Evolutionary conservation across 345 rosid genomes (phyloP).

Genomic region (Capsella bursapastoris): DNA sequence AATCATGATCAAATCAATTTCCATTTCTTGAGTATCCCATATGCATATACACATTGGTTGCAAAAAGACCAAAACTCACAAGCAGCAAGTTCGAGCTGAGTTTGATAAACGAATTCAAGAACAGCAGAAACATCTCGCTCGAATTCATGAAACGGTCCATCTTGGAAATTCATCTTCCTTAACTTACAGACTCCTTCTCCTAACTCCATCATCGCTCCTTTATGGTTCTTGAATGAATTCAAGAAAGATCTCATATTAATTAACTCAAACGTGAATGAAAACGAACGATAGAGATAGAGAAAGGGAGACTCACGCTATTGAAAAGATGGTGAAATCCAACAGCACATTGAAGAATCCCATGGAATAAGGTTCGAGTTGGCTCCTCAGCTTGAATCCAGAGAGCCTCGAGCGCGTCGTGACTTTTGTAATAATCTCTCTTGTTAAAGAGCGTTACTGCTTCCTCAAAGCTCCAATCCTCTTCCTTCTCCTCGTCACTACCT

Average conservation of each 20-base stretch:
- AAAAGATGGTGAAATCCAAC: constrained; percentile 91
- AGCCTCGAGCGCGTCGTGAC: constrained; percentile 83
- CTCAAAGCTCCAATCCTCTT: constrained; percentile 50
- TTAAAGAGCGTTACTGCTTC: constrained; percentile 73
- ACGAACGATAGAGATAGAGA: neutral
- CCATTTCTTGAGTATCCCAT: neutral
- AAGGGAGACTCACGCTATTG: constrained; percentile 55
- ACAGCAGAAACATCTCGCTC: constrained; percentile 73
- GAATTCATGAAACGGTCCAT: constrained; percentile 74
- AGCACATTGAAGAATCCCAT: constrained; percentile 87
- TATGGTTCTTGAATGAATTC: constrained; percentile 62
- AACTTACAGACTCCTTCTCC: constrained; percentile 92
- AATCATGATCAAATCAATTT: neutral
- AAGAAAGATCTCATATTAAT: neutral
- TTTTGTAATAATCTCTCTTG: constrained; percentile 69
- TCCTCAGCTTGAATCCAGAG: constrained; percentile 78
- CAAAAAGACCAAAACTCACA: constrained; percentile 49
- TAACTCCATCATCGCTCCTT: constrained; percentile 95
- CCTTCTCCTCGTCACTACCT: constrained; percentile 14
- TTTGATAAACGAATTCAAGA: constrained; percentile 76
- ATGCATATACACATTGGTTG: neutral
- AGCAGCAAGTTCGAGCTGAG: constrained; percentile 90
- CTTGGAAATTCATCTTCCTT: constrained; percentile 71
- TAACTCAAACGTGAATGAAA: constrained; percentile 5
- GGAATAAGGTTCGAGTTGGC: constrained; percentile 70